These are phyloP conservation scores for Spergularia azorica DNA, from an alignment of 179 eudicot species.

Conservation along the genomic window DNA sequence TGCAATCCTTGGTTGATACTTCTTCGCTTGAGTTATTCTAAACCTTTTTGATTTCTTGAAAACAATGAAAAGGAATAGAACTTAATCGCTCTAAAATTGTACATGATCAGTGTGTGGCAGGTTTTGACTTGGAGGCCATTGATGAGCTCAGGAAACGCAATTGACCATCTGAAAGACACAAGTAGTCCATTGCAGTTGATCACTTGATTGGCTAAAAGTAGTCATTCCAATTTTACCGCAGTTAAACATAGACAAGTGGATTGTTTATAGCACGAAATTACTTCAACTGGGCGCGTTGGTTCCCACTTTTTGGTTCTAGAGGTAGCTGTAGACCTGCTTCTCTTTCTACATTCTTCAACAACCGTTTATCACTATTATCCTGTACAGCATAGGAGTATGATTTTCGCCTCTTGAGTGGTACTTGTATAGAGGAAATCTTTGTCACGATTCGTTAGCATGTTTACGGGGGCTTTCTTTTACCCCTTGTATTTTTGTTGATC, in stretches of 20 bases:
- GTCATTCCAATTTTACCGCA: neutral
- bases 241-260: neutral
- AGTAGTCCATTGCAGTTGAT: neutral
- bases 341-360: neutral
- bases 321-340: neutral
- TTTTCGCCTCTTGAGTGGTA: slow-evolving; percentile 5
- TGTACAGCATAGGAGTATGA: slow-evolving; percentile 8
- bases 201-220: slow-evolving; percentile 3
- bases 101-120: neutral
- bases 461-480: neutral
- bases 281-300: neutral
- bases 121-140: slow-evolving; percentile 3
- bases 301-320: neutral
- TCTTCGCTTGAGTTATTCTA: neutral
- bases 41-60: too few relatives aligned
- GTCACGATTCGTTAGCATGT: neutral
- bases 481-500: too few relatives aligned
- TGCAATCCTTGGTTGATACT: neutral
- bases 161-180: neutral
- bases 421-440: slow-evolving; percentile 11
- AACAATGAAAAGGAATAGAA: neutral
- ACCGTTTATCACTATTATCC: neutral
- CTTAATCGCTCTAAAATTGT: neutral
- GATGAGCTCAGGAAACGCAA: neutral
- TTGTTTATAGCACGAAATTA: neutral